A percentile compares a stretch with the other conserved stretches of the same genome.
Conservation (phyloP, 495 filamentous ascomycete species). For the Aspergillus hancockii region DNA sequence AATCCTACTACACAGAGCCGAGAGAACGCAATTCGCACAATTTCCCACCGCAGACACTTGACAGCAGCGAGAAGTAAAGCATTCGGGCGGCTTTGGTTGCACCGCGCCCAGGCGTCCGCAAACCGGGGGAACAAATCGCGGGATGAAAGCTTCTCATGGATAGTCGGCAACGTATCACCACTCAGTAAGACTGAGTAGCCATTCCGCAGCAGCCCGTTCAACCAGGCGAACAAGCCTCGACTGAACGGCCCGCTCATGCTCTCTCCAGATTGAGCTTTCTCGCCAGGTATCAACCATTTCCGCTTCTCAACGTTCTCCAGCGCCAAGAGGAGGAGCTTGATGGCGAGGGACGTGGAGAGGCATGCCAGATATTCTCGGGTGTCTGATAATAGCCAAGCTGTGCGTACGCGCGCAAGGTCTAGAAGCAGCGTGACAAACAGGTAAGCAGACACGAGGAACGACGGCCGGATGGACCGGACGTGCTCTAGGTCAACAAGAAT, state of each 20-base stretch:
- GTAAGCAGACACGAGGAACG: constrained; percentile 49
- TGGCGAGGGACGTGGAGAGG: constrained; percentile 38
- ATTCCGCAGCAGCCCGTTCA: constrained; percentile 44
- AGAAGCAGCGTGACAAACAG: constrained; percentile 52
- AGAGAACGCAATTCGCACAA: constrained; percentile 45
- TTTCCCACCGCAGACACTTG: constrained; percentile 38
- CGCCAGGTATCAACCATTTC: constrained; percentile 21
- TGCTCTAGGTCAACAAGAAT: constrained; percentile 48
- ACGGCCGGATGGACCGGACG: constrained; percentile 48
- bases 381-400: constrained; percentile 42
- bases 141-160: constrained; percentile 35
- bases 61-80: constrained; percentile 24
- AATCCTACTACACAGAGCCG: constrained; percentile 54
- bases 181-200: constrained; percentile 41
- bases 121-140: background rate
- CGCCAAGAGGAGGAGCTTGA: constrained; percentile 44
- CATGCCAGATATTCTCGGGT: constrained; percentile 23
- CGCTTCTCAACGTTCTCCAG: constrained; percentile 50
- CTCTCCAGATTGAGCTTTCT: constrained; percentile 44
- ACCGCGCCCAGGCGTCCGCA: constrained; percentile 19
- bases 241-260: constrained; percentile 48
- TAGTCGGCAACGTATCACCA: constrained; percentile 35
- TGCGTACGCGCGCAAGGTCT: constrained; percentile 50
- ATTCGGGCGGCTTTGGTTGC: constrained; percentile 28
- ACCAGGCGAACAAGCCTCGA: constrained; percentile 51